Percentiles rank a stretch among this genome's conserved stretches.
phyloP scores from a whole-genome alignment of 768 basidiomycete genomes.

The Pleurotus platypus region DNA sequence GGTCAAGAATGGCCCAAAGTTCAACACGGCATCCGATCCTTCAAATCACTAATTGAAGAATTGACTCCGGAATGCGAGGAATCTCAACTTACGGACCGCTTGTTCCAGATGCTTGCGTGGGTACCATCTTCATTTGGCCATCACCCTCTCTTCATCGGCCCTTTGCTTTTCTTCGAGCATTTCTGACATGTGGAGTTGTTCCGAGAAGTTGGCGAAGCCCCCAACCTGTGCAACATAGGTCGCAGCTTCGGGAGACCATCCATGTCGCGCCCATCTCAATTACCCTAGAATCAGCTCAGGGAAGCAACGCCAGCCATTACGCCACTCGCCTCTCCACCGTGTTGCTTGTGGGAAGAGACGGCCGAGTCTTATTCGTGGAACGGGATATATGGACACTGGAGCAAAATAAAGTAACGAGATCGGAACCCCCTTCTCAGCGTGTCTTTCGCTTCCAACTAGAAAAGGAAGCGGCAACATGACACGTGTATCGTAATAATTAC shows the following conservation, averaged over 20 bases:
- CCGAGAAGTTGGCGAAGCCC: constrained; percentile 42
- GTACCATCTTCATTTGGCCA: constrained; percentile 27
- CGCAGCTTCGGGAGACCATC: constrained; percentile 60
- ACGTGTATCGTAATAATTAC: constrained; percentile 5
- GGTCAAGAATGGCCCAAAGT: constrained; percentile 76
- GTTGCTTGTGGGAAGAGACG: constrained; percentile 57
- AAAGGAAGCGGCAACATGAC: constrained; percentile 1
- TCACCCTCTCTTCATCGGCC: constrained; percentile 13
- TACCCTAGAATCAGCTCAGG: constrained; percentile 21
- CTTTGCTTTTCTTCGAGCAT: constrained; percentile 14
- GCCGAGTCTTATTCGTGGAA: constrained; percentile 65
- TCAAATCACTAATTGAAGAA: constrained; percentile 39
- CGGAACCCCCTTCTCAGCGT: constrained; percentile 42
- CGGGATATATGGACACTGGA: constrained; percentile 60
- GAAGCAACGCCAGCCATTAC: constrained; percentile 31
- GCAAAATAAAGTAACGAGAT: constrained; percentile 27
- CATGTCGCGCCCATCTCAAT: constrained; percentile 52
- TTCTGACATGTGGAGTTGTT: constrained; percentile 24
- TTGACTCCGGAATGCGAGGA: constrained; percentile 39
- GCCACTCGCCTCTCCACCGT: constrained; percentile 76
- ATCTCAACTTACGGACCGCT: constrained; percentile 46
- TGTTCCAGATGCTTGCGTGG: constrained; percentile 71
- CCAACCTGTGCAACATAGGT: constrained; percentile 42
- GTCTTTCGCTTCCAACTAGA: constrained; percentile 40
- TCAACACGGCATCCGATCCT: constrained; percentile 44